Base-by-base conservation (phyloP, 2,329 filamentous ascomycete species). In the Pseudocercospora eumusae region DNA sequence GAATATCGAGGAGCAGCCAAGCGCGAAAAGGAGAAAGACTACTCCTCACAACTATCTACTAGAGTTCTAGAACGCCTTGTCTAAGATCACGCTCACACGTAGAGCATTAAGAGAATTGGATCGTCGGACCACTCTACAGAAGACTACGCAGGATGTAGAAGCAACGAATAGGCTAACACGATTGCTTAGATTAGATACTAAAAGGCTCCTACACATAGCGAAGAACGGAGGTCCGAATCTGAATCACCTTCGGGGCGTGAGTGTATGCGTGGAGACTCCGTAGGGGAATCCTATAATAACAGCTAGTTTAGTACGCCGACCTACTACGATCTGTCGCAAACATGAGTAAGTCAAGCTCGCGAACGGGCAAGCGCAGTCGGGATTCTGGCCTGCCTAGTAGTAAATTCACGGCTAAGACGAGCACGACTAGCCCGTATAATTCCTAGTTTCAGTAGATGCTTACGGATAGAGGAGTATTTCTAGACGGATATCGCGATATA, bases 391-490 rank as follows among this genome's bases (percentile, higher is more conserved):
- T 42, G 11, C 9, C n/a, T 13, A 42, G n/a, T 42, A 42, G n/a
- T 31, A 57, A 44, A 40, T 66, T 49, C 20, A 66, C 57, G 20
- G 62, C 57, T 56, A 70, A 63, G 53, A 69, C 69, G 50, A 71
- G 68, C 33, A 65, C 64, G 20, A 65, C 56, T 25, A 52, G 55
- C 20, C 57, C 60, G 45, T 73, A 71, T 45, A 66, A 65, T 59
- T 31, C 36, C 28, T 62, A 61, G 57, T 75, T 75, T 63, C 63
- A 73, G 64, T 68, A 71, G 52, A 67, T 66, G 57, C 45, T 73
- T 2, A 63, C 63, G 33, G 68, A 75, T 55, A 23, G 69, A 57
- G 42, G 57, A 49, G 59, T 73, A 31, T 73, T 71, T 60, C 66
- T 61, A 21, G 55, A 49, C 31, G 57, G 59, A n/a, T 52, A 59